phyloP scores from a whole-genome alignment of 2,329 filamentous ascomycete species.

The Didymella segeticola region DNA sequence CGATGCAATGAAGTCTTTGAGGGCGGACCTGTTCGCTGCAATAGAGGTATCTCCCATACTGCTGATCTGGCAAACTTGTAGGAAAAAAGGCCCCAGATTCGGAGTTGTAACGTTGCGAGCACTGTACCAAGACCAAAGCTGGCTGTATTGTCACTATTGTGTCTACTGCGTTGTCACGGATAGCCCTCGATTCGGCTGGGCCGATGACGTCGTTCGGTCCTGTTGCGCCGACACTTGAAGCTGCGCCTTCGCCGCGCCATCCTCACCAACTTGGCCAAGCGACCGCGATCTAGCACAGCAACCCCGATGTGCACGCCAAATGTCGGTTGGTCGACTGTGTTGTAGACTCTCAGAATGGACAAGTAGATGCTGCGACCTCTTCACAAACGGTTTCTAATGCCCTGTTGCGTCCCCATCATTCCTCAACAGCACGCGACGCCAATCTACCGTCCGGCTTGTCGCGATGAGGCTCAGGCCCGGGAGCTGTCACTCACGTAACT shows the following conservation, averaged over 20 bases:
- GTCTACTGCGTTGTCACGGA: constrained; percentile 2
- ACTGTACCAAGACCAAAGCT: neutral
- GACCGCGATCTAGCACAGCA: constrained; percentile 1
- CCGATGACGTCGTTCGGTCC: constrained; percentile 14
- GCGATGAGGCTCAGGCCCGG: neutral
- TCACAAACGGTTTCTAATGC: too few species aligned
- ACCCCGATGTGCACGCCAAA: constrained; percentile 1
- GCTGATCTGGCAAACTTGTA: neutral
- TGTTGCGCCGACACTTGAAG: neutral
- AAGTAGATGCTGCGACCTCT: too few species aligned
- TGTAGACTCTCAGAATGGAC: neutral
- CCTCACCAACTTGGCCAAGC: neutral
- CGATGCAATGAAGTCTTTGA: constrained; percentile 46
- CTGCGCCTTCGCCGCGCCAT: constrained; percentile 11
- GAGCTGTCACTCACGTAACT: neutral
- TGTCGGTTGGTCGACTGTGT: neutral
- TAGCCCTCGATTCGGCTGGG: constrained; percentile 1
- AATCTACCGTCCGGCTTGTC: neutral
- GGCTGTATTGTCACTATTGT: neutral
- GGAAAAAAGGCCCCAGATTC: neutral
- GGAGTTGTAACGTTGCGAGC: neutral
- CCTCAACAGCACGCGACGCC: neutral
- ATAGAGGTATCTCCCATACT: constrained; percentile 32
- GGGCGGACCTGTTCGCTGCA: constrained; percentile 36
- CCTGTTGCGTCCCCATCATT: neutral